Base-by-base conservation (phyloP, 108 stramenopile species). In the Seminavis robusta region DNA sequence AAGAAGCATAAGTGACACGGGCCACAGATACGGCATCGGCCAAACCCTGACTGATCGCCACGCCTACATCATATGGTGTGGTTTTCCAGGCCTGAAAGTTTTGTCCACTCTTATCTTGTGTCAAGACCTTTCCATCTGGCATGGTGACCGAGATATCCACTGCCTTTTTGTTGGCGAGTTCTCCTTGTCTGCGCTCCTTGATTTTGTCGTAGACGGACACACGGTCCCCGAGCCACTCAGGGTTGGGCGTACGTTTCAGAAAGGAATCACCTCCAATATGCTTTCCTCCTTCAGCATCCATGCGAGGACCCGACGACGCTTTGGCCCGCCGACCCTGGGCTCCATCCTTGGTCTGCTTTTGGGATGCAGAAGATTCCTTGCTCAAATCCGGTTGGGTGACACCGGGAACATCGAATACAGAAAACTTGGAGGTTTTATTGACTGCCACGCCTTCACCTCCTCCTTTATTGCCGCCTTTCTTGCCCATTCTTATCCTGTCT, bases 1-100 rank as follows among this genome's bases (percentile, higher is more conserved):
- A 90, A 16, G 69, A 63, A 11, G 70, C 58, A 60, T 94, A 95
- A 34, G 88, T 86, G 33, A 98, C 93, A 24, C 94, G 78, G 0
- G 98, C 97, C 1, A 98, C 92, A 8, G 75, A 61, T 15, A 77
- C 33, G 28, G 66, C 61, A 57, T 96, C 93, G 9, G 96, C 95
- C 33, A 98, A 72, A 33, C 94, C 92, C 59, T 90, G 88, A 38
- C 85, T 81, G 33, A 98, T 97, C 56, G 71, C 71, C 32, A 43
- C 54, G 9, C 98, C 99, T 10, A 99, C 93, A 71, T 95, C 94
- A 60, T 81, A 88, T 15, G 99, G 99, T 19, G 96, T 81, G 10
- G 82, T 79, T 45, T 75, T 70, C 66, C 72, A 78, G 0, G 63
- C 83, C 78, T 54, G 52, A 29, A 70, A 73, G 5, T 62, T 52